Evolutionary conservation across 73 alveolate genomes (phyloP), one percentile per base, ranked within the genome.

Genomic region (Effrenium voratum): DNA sequence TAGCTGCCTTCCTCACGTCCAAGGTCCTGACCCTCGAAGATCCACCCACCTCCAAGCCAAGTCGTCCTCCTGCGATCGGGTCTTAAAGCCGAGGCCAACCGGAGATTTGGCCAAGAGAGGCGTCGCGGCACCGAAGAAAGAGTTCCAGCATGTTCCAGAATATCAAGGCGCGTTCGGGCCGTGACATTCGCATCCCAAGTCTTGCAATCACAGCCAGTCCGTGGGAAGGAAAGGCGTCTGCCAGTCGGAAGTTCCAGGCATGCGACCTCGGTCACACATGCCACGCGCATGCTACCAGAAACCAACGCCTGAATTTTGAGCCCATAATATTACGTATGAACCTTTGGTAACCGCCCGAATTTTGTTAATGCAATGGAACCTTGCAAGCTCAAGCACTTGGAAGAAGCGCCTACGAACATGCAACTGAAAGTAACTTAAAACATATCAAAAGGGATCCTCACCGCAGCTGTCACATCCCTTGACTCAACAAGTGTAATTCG

Each of bases 1-100:
- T 47, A 75, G 6, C 47, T 41, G n/a, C 41, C 28, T 1, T 24
- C 34, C 52, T n/a, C 46, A 19, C 5, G 41, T 43, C 49, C 10
- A 40, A 47, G 70, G 15, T 6, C 36, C 68, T 49, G n/a, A 72
- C 95, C 95, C 95, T 6, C 76, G 83, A 10, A 72, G 38, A 43
- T 87, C 95, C 73, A 87, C 95, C 95, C 95, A 87, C 28, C 95
- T 60, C 95, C 95, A 87, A 4, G 95, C n/a, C 50, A 87, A 47
- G 30, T 72, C 95, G 43, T 43, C 95, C 28, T 87, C 95, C 95
- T 87, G 90, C 26, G 26, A 52, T 19, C 63, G 19, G 63, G 63
- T 19, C 19, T 19, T 12, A 19, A 52, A 52, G 63, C 19, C 63
- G 19, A 52, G 8, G 19, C 8, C 63, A 52, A 52, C 19, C 63